A percentile compares a stretch with the other conserved stretches of the same genome.
phyloP scores from a whole-genome alignment of 2,329 filamentous ascomycete genomes.

The Ceratocystis cubensis region DNA sequence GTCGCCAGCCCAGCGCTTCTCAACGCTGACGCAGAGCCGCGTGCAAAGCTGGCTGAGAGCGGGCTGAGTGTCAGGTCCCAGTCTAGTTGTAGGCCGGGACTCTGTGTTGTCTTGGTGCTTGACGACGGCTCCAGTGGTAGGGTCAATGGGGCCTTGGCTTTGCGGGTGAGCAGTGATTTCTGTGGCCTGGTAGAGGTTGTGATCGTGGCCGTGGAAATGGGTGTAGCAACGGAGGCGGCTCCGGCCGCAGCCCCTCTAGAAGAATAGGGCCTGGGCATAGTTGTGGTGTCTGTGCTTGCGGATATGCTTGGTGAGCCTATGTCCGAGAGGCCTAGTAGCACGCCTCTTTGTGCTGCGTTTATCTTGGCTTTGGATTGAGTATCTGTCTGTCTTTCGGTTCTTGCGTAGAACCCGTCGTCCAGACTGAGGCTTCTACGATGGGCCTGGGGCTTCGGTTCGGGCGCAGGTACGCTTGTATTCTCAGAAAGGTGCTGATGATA shows the following conservation, averaged over 20 bases:
- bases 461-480: background rate
- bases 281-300: background rate
- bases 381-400: background rate
- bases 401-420: background rate
- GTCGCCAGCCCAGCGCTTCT: slow-evolving; percentile 13
- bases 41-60: slow-evolving; percentile 18
- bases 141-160: slow-evolving; percentile 13
- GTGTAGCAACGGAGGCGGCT: background rate
- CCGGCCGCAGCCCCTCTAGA: slow-evolving; percentile 2
- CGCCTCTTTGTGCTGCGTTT: background rate
- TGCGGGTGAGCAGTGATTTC: background rate
- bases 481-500: background rate
- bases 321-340: background rate
- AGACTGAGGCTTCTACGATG: background rate
- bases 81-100: slow-evolving; percentile 15
- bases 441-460: background rate
- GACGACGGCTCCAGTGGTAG: background rate
- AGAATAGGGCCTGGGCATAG: background rate
- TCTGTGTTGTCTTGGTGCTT: background rate
- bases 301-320: too few relatives aligned
- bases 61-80: slow-evolving; percentile 20
- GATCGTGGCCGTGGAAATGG: background rate
- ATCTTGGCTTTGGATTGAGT: background rate
- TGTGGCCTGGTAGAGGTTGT: background rate
- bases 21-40: slow-evolving; percentile 11